Base-by-base conservation (phyloP, 129 eudicot genomes). In the Lactuca saligna region DNA sequence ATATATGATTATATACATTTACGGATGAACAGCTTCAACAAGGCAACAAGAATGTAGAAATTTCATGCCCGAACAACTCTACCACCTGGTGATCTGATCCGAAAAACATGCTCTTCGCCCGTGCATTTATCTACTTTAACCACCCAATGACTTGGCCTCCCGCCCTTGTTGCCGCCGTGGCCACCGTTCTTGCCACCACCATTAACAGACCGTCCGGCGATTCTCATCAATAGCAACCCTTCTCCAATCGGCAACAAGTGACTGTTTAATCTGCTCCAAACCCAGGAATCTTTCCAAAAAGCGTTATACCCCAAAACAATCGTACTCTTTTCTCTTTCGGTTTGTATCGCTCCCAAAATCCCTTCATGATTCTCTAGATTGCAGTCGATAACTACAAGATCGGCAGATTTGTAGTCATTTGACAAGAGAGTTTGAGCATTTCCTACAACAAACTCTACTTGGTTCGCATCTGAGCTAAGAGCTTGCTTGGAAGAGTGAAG, bases 211-310 rank as follows among this genome's bases (percentile, higher is more conserved):
- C 56, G 57, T 50, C 63, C 78, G 14, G 80, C 70, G 2, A 80
- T 66, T 44, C 84, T 78, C 66, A 77, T 79, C 55, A 88, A 63
- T 33, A 83, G 8, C 70, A 85, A 41, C 63, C 96, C 96, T 39
- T 74, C 89, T 44, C 89, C 91, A 4, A 88, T 88, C 2, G 96
- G 96, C 62, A 88, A 73, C 70, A 85, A 73, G 29, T 88, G 96
- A 9, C 75, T 81, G 20, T 78, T 75, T 10, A 62, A 66, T 42
- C 80, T 83, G 8, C 63, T 54, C 63, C 83, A 69, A 42, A 65
- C 14, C 80, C 79, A 82, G 2, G 85, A 78, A 7, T 71, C 86
- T 56, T 63, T 79, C 56, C 66, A 72, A 54, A 49, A 71, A 4
- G 95, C 90, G 44, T 87, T 87, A 50, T 79, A 87, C 48, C 90